phyloP scores from a whole-genome alignment of 306 rosid species.

The Castanea sativa region DNA sequence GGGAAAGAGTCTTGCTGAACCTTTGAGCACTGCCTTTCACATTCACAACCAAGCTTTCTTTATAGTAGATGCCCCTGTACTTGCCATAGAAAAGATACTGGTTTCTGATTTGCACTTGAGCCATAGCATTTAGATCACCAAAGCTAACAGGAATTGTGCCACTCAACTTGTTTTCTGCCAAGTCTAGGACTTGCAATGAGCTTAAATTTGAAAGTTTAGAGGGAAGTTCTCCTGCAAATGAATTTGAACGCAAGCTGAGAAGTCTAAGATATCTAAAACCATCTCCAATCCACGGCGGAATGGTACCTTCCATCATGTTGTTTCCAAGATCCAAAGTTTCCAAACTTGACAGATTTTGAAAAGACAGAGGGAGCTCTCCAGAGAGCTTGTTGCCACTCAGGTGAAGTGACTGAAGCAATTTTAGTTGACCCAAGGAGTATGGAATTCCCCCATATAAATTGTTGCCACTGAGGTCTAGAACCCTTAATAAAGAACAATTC shows the following conservation, averaged over 20 bases:
- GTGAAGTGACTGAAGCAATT: slow-evolving; percentile 27
- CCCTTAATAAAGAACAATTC: slow-evolving; percentile 27
- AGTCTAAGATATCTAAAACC: slow-evolving; percentile 25
- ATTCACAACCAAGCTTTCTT: slow-evolving; percentile 27
- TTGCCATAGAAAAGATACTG: background rate
- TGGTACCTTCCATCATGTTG: slow-evolving; percentile 24
- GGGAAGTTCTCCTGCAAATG: slow-evolving; percentile 35
- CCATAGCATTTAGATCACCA: slow-evolving; percentile 29
- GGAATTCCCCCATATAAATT: slow-evolving; percentile 34
- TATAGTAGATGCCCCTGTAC: background rate
- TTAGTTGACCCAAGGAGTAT: slow-evolving; percentile 27
- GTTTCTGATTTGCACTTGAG: background rate
- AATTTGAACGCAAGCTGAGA: slow-evolving; percentile 41
- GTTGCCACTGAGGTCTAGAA: slow-evolving; percentile 38
- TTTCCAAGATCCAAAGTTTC: slow-evolving; percentile 43
- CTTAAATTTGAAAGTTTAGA: slow-evolving; percentile 25
- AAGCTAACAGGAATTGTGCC: slow-evolving; percentile 39
- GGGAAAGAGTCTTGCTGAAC: slow-evolving; percentile 35
- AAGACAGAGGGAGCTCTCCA: slow-evolving; percentile 36
- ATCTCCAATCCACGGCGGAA: slow-evolving; percentile 43
- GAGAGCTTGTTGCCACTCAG: slow-evolving; percentile 32
- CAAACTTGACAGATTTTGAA: slow-evolving; percentile 34
- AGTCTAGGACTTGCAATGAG: slow-evolving; percentile 44
- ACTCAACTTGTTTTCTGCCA: slow-evolving; percentile 36
- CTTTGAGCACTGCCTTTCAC: background rate